Evolutionary conservation across 2,329 filamentous ascomycete species (phyloP).

Genomic region (Teratosphaeria nubilosa): DNA sequence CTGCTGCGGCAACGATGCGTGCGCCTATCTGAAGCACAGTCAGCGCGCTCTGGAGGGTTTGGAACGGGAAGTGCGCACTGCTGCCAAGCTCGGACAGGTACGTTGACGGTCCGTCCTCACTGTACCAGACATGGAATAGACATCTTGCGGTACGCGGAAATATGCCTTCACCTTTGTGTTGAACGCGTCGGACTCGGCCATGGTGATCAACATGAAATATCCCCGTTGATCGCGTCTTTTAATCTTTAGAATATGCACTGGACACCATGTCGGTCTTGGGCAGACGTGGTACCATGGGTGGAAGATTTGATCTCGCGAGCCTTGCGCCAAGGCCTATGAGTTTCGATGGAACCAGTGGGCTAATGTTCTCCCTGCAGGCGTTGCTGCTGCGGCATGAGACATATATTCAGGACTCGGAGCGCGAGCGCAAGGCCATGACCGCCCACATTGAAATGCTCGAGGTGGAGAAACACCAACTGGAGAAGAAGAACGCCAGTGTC

Average conservation of each 20-base stretch:
- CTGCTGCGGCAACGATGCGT: constrained; percentile 77
- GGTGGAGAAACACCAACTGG: constrained; percentile 55
- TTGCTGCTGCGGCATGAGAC: constrained; percentile 85
- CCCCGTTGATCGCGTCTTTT: background rate
- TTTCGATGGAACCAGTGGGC: constrained; percentile 39
- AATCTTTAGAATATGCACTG: background rate
- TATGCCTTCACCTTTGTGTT: background rate
- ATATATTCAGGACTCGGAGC: constrained; percentile 86
- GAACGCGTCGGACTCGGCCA: background rate
- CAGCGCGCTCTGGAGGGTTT: constrained; percentile 65
- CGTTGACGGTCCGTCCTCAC: constrained; percentile 29
- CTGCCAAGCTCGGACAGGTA: constrained; percentile 88
- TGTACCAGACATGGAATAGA: background rate
- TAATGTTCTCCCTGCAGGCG: constrained; percentile 72
- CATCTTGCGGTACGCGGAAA: background rate
- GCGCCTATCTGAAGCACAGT: constrained; percentile 73
- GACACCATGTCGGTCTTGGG: background rate
- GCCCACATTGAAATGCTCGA: constrained; percentile 67
- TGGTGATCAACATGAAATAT: background rate
- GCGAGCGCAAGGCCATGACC: constrained; percentile 65
- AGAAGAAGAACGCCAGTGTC: constrained; percentile 64
- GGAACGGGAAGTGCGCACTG: constrained; percentile 78
- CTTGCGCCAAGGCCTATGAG: constrained; percentile 2
- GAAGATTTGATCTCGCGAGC: constrained; percentile 4
- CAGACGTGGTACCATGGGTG: background rate